phyloP scores from a whole-genome alignment of 805 yeast species.

The Wickerhamiella australiensis region DNA sequence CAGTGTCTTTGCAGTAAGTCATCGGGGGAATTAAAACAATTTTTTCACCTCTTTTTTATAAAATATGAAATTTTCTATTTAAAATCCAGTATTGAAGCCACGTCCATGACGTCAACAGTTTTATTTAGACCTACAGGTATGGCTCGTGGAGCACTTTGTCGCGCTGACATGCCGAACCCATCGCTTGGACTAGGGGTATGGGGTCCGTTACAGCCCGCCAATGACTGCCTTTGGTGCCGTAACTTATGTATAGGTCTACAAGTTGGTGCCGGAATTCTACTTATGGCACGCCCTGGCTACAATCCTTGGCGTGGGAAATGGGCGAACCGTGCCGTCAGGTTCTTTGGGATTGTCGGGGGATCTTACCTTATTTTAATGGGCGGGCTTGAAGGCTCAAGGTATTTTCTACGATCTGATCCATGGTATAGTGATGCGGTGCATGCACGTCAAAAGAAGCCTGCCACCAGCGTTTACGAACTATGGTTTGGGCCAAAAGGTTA shows the following conservation, averaged over 20 bases:
- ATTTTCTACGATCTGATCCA: slow-evolving; percentile 4
- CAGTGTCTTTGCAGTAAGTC: too few species aligned
- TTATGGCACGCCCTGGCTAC: slow-evolving; percentile 6
- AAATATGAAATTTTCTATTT: too few species aligned
- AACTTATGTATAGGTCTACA: slow-evolving; percentile 9
- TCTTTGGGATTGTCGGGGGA: neutral
- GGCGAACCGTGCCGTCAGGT: slow-evolving; percentile 2
- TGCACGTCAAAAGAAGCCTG: slow-evolving; percentile 1
- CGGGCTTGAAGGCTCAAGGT: slow-evolving; percentile 7
- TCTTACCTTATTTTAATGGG: neutral
- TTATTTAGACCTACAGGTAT: too few species aligned
- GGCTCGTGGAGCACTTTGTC: too few species aligned
- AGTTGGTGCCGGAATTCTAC: neutral
- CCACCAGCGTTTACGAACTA: neutral
- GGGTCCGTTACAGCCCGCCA: slow-evolving; percentile 10
- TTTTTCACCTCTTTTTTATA: too few species aligned
- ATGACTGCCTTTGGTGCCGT: slow-evolving; percentile 8
- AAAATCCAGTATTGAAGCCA: too few species aligned
- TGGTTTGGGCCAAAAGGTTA: slow-evolving; percentile 10
- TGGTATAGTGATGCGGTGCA: slow-evolving; percentile 8
- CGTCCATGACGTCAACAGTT: too few species aligned
- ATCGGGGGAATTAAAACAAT: too few species aligned
- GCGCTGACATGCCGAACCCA: slow-evolving; percentile 7
- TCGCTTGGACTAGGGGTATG: slow-evolving; percentile 8
- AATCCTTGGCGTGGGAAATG: slow-evolving; percentile 7